phyloP scores from a whole-genome alignment of 2,329 filamentous ascomycete genomes.

The Paraphoma sp. region DNA sequence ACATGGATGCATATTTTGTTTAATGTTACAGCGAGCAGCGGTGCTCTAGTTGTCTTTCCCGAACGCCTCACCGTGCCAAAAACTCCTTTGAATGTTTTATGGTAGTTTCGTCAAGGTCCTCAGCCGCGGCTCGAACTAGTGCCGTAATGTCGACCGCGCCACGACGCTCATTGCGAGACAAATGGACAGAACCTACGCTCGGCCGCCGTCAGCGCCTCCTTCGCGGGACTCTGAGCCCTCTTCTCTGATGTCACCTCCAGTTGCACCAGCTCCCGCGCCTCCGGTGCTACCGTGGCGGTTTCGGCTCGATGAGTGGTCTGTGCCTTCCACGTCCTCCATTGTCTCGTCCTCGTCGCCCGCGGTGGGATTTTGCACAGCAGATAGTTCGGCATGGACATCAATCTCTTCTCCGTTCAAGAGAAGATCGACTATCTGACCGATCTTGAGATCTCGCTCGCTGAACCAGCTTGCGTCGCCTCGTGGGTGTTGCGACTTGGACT shows the following conservation, averaged over 20 bases:
- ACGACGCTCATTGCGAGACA: conserved; percentile 41
- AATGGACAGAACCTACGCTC: conserved; percentile 87
- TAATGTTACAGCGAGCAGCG: conserved; percentile 42
- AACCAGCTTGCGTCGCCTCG: conserved; percentile 76
- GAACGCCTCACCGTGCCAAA: conserved; percentile 42
- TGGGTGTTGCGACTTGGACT: conserved; percentile 82
- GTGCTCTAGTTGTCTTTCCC: conserved; percentile 20
- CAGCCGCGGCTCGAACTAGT: conserved; percentile 23
- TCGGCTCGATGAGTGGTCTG: conserved; percentile 48
- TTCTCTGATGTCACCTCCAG: conserved; percentile 87
- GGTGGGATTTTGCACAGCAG: conserved; percentile 61
- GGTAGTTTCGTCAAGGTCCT: conserved; percentile 24
- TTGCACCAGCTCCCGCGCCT: conserved; percentile 84
- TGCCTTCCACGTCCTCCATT: conserved; percentile 65
- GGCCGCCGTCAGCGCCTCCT: conserved; percentile 92
- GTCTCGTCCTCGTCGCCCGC: conserved; percentile 70
- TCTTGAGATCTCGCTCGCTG: conserved; percentile 83
- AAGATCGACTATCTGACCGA: conserved; percentile 84
- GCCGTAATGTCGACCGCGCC: conserved; percentile 41
- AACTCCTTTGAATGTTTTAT: conserved; percentile 19
- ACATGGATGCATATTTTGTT: conserved; percentile 42
- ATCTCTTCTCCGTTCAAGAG: conserved; percentile 90
- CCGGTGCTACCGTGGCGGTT: conserved; percentile 61
- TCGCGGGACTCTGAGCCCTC: conserved; percentile 89
- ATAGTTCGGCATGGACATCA: conserved; percentile 75